Percentiles rank a stretch among this genome's conserved stretches.
Conservation (phyloP, 2,329 filamentous ascomycete species). For the Cadophora luteo-olivacea region DNA sequence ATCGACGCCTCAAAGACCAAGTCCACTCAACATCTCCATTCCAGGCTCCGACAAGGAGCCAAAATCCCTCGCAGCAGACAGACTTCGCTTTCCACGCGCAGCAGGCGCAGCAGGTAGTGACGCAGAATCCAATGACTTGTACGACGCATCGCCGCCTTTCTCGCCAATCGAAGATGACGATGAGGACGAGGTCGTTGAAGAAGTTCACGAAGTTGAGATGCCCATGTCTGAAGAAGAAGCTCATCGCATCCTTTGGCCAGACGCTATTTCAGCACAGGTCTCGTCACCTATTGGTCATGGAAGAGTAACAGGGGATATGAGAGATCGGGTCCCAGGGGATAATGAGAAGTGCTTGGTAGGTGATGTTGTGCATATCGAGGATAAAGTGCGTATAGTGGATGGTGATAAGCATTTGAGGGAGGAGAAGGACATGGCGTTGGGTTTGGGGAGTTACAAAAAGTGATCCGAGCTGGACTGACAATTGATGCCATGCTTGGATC, state of each 20-base stretch:
- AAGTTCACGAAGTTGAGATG: slow-evolving; percentile 3
- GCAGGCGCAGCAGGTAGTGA: neutral
- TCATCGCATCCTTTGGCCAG: slow-evolving; percentile 38
- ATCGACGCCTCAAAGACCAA: neutral
- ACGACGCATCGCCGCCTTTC: slow-evolving; percentile 31
- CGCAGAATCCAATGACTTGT: slow-evolving; percentile 23
- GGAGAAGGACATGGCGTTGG: slow-evolving; percentile 39
- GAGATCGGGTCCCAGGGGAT: slow-evolving; percentile 25
- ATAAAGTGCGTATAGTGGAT: slow-evolving; percentile 49
- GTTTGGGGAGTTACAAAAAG: slow-evolving; percentile 23
- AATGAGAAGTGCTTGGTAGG: slow-evolving; percentile 51
- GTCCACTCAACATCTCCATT: slow-evolving; percentile 21
- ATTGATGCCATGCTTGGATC: neutral
- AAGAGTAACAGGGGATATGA: neutral
- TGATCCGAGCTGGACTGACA: neutral
- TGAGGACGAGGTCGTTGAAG: neutral
- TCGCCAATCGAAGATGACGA: slow-evolving; percentile 15
- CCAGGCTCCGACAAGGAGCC: slow-evolving; percentile 23
- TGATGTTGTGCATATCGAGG: slow-evolving; percentile 49
- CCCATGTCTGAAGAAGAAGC: slow-evolving; percentile 42
- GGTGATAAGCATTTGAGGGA: slow-evolving; percentile 46
- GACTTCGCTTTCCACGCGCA: neutral
- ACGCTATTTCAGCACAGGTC: slow-evolving; percentile 16
- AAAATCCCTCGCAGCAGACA: slow-evolving; percentile 30
- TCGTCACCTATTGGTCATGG: neutral